Percentiles rank a stretch among this genome's conserved stretches.
phyloP scores from a whole-genome alignment of 2,329 filamentous ascomycete species.

The Beauveria sp. region DNA sequence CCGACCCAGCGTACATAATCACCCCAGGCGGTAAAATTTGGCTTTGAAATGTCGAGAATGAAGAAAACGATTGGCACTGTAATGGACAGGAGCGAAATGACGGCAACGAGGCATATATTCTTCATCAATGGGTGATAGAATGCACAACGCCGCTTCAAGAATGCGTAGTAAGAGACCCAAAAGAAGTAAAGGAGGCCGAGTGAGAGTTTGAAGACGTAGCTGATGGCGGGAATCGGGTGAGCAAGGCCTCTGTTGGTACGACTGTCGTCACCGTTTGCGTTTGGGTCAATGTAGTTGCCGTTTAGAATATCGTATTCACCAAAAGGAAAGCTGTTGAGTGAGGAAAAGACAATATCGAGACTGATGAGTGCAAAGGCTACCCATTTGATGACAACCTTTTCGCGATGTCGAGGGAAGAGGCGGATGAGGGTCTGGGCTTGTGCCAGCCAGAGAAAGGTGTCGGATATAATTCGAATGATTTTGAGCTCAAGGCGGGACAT shows the following conservation, averaged over 20 bases:
- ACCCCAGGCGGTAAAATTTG: conserved; percentile 83
- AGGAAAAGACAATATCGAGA: conserved; percentile 83
- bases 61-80: conserved; percentile 90
- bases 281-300: conserved; percentile 28
- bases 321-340: conserved; percentile 75
- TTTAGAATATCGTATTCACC: conserved; percentile 42
- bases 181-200: conserved; percentile 83
- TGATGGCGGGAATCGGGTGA: conserved; percentile 83
- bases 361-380: conserved; percentile 90
- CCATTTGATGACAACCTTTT: conserved; percentile 99
- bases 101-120: conserved; percentile 75
- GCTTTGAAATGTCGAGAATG: conserved; percentile 79
- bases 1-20: conserved; percentile 97
- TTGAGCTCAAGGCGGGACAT: conserved; percentile 81
- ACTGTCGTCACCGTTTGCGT: conserved; percentile 44
- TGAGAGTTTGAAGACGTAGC: conserved; percentile 82
- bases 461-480: conserved; percentile 84
- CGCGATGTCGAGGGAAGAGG: conserved; percentile 89
- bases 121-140: conserved; percentile 88
- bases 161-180: conserved; percentile 87
- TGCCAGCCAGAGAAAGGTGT: conserved; percentile 94
- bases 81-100: conserved; percentile 72
- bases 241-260: conserved; percentile 48
- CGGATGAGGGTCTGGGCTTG: conserved; percentile 96
- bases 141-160: conserved; percentile 87